Evolutionary conservation across 1,284 basidiomycete genomes (phyloP), one percentile per base, ranked within the genome.

Genomic region (Entoloma clypeatum): DNA sequence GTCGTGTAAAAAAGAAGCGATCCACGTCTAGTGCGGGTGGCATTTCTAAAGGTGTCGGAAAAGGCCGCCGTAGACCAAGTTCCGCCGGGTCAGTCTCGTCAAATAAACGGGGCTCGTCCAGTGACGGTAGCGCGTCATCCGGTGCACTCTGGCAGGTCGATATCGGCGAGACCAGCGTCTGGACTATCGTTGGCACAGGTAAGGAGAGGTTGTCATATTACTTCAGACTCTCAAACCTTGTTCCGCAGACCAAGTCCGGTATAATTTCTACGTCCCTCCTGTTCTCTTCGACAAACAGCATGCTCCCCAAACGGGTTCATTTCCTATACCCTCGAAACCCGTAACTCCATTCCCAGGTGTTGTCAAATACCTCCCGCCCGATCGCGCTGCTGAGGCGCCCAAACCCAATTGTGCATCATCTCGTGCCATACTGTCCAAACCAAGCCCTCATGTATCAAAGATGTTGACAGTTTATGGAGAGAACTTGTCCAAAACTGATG

Each of bases 181-280:
- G 92, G 92, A 92, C 90, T 10, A 91, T 94, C 51, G 89, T 92
- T 47, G 89, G 91, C 51, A 91, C 87, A 49, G 86, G 85, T 87
- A 61, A 62, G 71, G 59, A 13, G 28, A 31, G 41, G 44, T 38
- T 39, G 36, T 36, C 26, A 27, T 31, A 7, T 16, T 29, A 41
- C 43, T 36, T 37, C 26, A 43, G 39, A 50, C 39, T 54, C 28
- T 33, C 30, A 41, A 25, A 40, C 44, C 29, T n/a, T 49, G 46
- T 53, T 44, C 37, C 44, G 22, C 58, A 81, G 86, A 90, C 59
- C 87, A 90, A 74, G 76, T 90, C 44, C 77, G 84, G 46, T 93
- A 93, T 68, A 93, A 92, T 58, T 94, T 94, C 66, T 93, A 90
- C 59, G 82, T 92, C 5, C 90, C 91, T n/a, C 86, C 87, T 1